These are phyloP conservation scores for Torulaspora franciscae DNA, from an alignment of 805 yeast species.

Conservation along the genomic window DNA sequence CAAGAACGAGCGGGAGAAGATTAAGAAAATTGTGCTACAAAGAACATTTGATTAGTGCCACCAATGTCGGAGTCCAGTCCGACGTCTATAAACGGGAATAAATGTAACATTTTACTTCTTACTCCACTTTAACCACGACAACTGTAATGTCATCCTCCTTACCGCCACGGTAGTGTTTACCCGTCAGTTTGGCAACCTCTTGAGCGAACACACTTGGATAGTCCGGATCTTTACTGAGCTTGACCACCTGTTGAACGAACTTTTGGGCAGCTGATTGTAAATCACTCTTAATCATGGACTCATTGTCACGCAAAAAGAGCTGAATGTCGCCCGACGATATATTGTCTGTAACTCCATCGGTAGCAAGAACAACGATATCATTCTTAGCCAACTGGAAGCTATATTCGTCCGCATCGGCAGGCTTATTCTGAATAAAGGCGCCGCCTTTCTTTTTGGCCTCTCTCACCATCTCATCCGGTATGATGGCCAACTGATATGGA, in stretches of 20 bases:
- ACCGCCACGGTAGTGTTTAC: constrained; percentile 77
- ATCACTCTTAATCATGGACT: constrained; percentile 24
- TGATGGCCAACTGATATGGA: constrained; percentile 83
- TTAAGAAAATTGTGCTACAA: constrained; percentile 50
- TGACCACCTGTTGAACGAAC: constrained; percentile 63
- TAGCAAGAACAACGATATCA: constrained; percentile 79
- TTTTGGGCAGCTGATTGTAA: constrained; percentile 46
- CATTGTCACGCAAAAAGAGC: constrained; percentile 53
- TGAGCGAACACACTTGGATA: constrained; percentile 85
- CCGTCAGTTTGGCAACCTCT: constrained; percentile 59
- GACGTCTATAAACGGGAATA: not conserved
- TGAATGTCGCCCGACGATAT: constrained; percentile 68
- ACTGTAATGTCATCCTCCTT: constrained; percentile 93
- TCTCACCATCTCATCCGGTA: constrained; percentile 57
- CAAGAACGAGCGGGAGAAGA: constrained; percentile 49
- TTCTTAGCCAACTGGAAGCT: constrained; percentile 58
- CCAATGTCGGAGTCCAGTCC: not conserved
- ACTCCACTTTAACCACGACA: constrained; percentile 62
- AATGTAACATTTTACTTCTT: constrained; percentile 1
- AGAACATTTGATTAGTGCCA: constrained; percentile 31
- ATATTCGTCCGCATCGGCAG: constrained; percentile 63
- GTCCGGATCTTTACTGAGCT: constrained; percentile 63
- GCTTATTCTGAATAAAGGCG: constrained; percentile 65
- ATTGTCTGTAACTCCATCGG: constrained; percentile 93
- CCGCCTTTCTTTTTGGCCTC: constrained; percentile 53